Evolutionary conservation across 805 yeast genomes (phyloP), one percentile per base, ranked within the genome.

Genomic region (Ogataea nitratoaversa): DNA sequence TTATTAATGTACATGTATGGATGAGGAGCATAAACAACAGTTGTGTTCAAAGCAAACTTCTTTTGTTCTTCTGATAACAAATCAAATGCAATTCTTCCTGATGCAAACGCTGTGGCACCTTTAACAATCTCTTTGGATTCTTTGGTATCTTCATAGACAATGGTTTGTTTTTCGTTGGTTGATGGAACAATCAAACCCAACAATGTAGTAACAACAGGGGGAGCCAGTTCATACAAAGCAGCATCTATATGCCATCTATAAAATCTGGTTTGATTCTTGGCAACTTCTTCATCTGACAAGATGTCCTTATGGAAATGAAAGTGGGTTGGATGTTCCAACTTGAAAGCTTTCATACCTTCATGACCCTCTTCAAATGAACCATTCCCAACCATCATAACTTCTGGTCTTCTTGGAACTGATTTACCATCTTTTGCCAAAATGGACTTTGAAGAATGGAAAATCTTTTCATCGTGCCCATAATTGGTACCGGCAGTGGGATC

Each of bases 161-260:
- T 78, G 20, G 62, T 76, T 55, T 79, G 84, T 44, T 72, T 78
- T 49, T 76, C 79, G n/a, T 71, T 65, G 16, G 75, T 66, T 17
- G 82, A 77, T 6, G 95, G 95, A 13, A 85, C 91, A 54, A 80
- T 75, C 46, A 88, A 78, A 3, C 95, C 96, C 38, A 88, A 70
- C 46, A 88, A 71, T 2, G 95, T 87, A 12, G 96, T 88, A 28
- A 82, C 84, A 50, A 83, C 76, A 23, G 96, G 96, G 22, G 96
- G 95, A 13, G 90, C 78, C 51, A 87, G 72, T 28, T 78, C 95
- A 55, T 88, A 88, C 30, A 88, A 71, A 4, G 96, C 96, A 28
- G 93, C 82, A 63, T 88, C 96, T 49, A 88, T 86, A 65, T 88
- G 96, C 96, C 96, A 88, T 65, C 96, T 76, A 74, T 87, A 88